Evolutionary conservation across 2,329 filamentous ascomycete species (phyloP), one percentile per base, ranked within the genome.

Genomic region (Talaromyces funiculosus): DNA sequence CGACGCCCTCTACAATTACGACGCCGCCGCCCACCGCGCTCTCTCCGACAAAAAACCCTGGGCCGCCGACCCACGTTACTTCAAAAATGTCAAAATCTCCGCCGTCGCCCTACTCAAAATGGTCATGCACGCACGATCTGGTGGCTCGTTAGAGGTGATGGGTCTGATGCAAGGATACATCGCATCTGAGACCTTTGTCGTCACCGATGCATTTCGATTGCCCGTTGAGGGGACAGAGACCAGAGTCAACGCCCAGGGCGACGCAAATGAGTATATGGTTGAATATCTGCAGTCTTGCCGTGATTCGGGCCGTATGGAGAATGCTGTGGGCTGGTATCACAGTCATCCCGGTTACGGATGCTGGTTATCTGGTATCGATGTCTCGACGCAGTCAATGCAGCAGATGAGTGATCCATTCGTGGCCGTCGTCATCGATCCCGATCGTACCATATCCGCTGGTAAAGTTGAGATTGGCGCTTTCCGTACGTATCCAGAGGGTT

Each of bases 161-260:
- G 94, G 94, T 61, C 77, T 99, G 68, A 99, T 99, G 94, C 90
- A 96, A 72, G 94, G 94, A 64, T 96, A 96, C 75, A 88, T 96
- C 54, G 85, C 90, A 65, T 86, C 87, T 43, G 88, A 95, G 69
- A 86, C 78, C 4, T 90, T 99, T 69, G 86, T 99, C 66, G 89
- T 99, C 58, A 97, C 92, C 1, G 94, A 99, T 71, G 91, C 92
- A 26, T 94, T 97, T 76, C 86, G 92, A 20, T 80, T 99, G 40
- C 94, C 94, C 0, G 94, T 99, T 42, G 94, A 99, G 73, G 94
- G 94, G 26, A 99, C 94, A n/a, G 94, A 99, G 78, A 99, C 94
- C 2, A 84, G 94, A 63, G 94, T 99, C 67, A 99, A 99, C 73
- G 94, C 94, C 0, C 92, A 96, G 71, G 88, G 89, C 66, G 92